Evolutionary conservation across 1,139 yeast genomes (phyloP).

Genomic region (Suhomyces taliae): DNA sequence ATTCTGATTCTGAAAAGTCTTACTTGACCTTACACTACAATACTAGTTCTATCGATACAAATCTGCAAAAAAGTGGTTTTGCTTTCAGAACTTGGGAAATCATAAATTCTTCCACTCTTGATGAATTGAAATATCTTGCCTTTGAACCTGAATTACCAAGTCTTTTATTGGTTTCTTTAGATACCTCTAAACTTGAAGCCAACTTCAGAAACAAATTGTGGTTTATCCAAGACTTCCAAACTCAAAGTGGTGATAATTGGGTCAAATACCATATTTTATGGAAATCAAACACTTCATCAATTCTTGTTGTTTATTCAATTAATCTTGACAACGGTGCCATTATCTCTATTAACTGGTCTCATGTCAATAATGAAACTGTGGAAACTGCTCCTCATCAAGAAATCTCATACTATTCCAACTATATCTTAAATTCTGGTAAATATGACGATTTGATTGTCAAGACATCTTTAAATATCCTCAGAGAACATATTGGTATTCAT

Average conservation of each 20-base stretch:
- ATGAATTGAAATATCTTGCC: constrained; percentile 28
- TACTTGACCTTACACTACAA: constrained; percentile 21
- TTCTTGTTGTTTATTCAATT: constrained; percentile 25
- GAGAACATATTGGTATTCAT: constrained; percentile 24
- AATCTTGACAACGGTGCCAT: constrained; percentile 21
- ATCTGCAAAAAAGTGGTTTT: constrained; percentile 21
- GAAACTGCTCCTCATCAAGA: constrained; percentile 29
- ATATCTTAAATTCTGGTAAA: constrained; percentile 48
- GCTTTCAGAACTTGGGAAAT: constrained; percentile 25
- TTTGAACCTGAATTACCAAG: constrained; percentile 30
- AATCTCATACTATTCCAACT: constrained; percentile 39
- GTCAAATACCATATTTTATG: constrained; percentile 44
- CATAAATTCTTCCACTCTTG: constrained; percentile 20
- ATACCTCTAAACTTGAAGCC: constrained; percentile 2
- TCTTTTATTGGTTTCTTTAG: constrained; percentile 6
- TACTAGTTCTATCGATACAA: constrained; percentile 8
- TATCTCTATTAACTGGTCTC: constrained; percentile 20
- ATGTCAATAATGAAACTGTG: constrained; percentile 13
- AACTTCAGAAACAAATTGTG: constrained; percentile 32
- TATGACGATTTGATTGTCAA: constrained; percentile 46
- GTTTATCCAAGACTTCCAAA: constrained; percentile 44
- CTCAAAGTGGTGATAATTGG: constrained; percentile 27
- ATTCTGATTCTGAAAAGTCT: constrained; percentile 11
- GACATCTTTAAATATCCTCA: constrained; percentile 39
- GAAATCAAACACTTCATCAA: constrained; percentile 64